phyloP scores from a whole-genome alignment of 768 basidiomycete genomes.

The Neoboletus subvelutipes region DNA sequence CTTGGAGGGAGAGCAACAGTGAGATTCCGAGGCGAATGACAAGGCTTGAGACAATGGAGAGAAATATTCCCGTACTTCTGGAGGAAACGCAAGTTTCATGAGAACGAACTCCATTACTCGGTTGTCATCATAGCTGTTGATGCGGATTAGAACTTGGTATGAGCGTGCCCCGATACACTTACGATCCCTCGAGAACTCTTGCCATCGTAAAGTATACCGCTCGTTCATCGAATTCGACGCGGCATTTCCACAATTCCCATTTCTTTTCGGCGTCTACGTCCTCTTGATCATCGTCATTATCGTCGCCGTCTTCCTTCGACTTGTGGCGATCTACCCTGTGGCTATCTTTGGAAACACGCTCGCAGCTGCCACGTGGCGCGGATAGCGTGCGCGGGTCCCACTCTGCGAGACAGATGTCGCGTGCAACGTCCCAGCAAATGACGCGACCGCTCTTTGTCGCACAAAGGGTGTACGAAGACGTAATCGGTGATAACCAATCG shows the following conservation, averaged over 20 bases:
- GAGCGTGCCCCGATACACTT: slow-evolving; percentile 24
- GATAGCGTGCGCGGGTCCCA: slow-evolving; percentile 54
- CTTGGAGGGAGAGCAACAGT: slow-evolving; percentile 22
- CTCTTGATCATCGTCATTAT: slow-evolving; percentile 10
- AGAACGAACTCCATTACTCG: slow-evolving; percentile 70
- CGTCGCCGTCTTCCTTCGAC: slow-evolving; percentile 12
- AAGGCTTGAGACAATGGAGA: slow-evolving; percentile 18
- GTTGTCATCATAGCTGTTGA: slow-evolving; percentile 53
- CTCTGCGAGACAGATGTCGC: slow-evolving; percentile 59
- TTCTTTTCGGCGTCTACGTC: slow-evolving; percentile 30
- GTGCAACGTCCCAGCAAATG: slow-evolving; percentile 73
- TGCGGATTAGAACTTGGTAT: slow-evolving; percentile 1
- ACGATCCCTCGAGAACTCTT: slow-evolving; percentile 53
- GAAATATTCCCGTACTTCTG: slow-evolving; percentile 39
- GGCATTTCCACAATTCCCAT: slow-evolving; percentile 79
- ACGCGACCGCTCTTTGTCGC: slow-evolving; percentile 75
- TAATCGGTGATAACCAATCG: slow-evolving; percentile 77
- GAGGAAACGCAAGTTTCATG: slow-evolving; percentile 64
- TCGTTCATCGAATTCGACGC: slow-evolving; percentile 71
- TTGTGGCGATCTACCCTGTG: slow-evolving; percentile 6
- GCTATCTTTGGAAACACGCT: slow-evolving; percentile 9
- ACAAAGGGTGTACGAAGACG: slow-evolving; percentile 73
- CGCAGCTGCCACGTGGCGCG: background rate
- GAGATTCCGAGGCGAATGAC: slow-evolving; percentile 14
- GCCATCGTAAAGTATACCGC: slow-evolving; percentile 79